Conservation (phyloP, 805 yeast species). For the Candida bentonensis region DNA sequence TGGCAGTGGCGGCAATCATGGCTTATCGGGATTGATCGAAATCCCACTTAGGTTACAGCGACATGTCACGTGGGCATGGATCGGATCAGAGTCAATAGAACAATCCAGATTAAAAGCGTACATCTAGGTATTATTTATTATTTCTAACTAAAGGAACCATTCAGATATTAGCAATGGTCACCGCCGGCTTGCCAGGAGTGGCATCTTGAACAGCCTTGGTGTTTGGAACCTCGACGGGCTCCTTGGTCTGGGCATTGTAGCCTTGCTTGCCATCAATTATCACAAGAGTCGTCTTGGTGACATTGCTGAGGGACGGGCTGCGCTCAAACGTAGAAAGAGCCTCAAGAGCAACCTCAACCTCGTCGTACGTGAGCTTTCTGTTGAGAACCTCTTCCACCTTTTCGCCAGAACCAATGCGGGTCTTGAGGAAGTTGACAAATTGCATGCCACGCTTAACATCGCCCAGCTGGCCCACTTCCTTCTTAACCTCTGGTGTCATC, state of each 20-base stretch:
- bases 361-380: conserved; percentile 77
- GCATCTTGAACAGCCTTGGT: conserved; percentile 69
- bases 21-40: no score
- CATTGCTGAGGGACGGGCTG: conserved; percentile 46
- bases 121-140: no score
- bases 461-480: conserved; percentile 25
- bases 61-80: no score
- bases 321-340: conserved; percentile 43
- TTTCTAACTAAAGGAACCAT: no score
- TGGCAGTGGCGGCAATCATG: no score
- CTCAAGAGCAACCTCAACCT: conserved; percentile 45
- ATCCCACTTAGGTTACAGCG: no score
- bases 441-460: conserved; percentile 99
- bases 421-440: conserved; percentile 74
- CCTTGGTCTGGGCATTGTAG: conserved; percentile 51
- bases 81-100: no score
- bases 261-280: conserved; percentile 60
- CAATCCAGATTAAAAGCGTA: no score
- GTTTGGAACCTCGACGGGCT: conserved; percentile 48
- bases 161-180: conserved; percentile 52
- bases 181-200: conserved; percentile 89
- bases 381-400: conserved; percentile 60
- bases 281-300: conserved; percentile 46
- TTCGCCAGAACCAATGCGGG: conserved; percentile 40
- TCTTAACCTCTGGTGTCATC: conserved; percentile 24